Percentiles rank a stretch among this genome's conserved stretches.
phyloP scores from a whole-genome alignment of 768 basidiomycete species.

The Xerocomellus dryophilus region DNA sequence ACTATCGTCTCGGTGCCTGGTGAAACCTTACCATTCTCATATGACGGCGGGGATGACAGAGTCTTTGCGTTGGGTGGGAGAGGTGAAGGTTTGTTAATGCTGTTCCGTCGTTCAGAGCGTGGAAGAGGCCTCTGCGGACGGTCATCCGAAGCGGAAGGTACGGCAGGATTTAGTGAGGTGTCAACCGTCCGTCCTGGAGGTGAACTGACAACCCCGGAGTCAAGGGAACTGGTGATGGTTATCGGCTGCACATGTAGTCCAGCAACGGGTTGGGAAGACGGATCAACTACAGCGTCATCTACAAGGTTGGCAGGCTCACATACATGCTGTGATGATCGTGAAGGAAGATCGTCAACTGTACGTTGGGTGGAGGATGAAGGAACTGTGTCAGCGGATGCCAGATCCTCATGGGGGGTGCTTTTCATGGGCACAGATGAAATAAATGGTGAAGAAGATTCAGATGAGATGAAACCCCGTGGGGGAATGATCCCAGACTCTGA shows the following conservation, averaged over 20 bases:
- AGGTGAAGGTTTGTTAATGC: constrained; percentile 26
- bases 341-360: constrained; percentile 24
- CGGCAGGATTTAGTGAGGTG: neutral
- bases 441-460: constrained; percentile 41
- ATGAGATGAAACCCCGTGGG: constrained; percentile 37
- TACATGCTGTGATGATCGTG: constrained; percentile 20
- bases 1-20: neutral
- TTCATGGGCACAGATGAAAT: constrained; percentile 11
- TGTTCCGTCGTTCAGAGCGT: constrained; percentile 37
- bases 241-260: constrained; percentile 3
- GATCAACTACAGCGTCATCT: constrained; percentile 5
- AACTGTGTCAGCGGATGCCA: neutral
- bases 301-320: constrained; percentile 4
- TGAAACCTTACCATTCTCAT: constrained; percentile 21
- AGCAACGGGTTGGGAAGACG: neutral
- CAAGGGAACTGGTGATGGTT: neutral
- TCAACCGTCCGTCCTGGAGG: constrained; percentile 3
- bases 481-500: constrained; percentile 8
- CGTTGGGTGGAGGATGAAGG: constrained; percentile 9
- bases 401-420: neutral
- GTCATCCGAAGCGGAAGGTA: neutral
- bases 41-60: constrained; percentile 17
- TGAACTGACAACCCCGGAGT: neutral
- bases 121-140: constrained; percentile 29
- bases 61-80: constrained; percentile 10